phyloP scores from a whole-genome alignment of 148 eudicot species.

The Selenicereus undatus region DNA sequence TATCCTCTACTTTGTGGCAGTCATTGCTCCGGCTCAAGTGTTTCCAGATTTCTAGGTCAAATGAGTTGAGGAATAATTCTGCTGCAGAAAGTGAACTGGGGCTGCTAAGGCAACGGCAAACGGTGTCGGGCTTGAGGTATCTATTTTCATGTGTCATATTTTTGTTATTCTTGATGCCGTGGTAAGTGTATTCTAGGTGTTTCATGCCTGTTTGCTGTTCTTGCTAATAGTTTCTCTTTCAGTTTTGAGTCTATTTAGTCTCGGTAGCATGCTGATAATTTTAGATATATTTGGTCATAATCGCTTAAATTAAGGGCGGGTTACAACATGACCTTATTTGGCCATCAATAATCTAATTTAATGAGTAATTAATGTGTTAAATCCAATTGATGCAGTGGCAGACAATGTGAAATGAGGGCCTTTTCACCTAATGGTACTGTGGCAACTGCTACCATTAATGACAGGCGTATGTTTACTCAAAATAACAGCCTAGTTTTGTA shows the following conservation, averaged over 20 bases:
- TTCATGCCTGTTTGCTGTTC: neutral
- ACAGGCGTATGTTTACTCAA: neutral
- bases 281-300: too few relatives aligned
- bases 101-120: conserved; percentile 57
- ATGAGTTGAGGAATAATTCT: conserved; percentile 42
- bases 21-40: conserved; percentile 63
- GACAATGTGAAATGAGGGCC: neutral
- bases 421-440: neutral
- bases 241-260: neutral
- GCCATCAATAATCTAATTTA: too few relatives aligned
- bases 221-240: neutral
- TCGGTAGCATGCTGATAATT: too few relatives aligned
- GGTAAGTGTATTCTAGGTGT: neutral
- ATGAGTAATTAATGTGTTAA: too few relatives aligned
- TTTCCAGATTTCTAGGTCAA: conserved; percentile 49
- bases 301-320: too few relatives aligned
- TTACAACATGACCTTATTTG: too few relatives aligned
- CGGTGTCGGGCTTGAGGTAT: conserved; percentile 82
- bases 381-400: too few relatives aligned
- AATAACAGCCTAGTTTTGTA: neutral
- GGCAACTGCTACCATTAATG: neutral
- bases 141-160: neutral
- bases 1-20: conserved; percentile 36
- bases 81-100: conserved; percentile 72
- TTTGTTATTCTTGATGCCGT: neutral